Evolutionary conservation across 176 grass and related monocot species (phyloP).

Genomic region (Neostapfia colusana): DNA sequence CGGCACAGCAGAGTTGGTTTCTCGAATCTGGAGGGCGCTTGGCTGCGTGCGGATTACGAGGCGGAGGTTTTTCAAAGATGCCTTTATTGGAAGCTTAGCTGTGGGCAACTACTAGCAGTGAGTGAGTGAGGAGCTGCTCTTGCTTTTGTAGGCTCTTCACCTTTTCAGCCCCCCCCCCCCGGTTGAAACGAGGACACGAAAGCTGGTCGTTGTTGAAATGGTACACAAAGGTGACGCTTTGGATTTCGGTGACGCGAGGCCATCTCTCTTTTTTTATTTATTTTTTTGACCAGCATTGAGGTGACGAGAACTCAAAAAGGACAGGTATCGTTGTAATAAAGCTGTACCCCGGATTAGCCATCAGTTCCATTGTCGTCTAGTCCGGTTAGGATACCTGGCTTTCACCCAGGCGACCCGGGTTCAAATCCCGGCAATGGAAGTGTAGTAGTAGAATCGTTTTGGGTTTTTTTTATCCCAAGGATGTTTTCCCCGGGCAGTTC

Average conservation of each 20-base stretch:
- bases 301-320: neutral
- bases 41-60: neutral
- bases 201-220: slow-evolving; percentile 12
- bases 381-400: slow-evolving; percentile 98
- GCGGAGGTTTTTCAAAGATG: neutral
- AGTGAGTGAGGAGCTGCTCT: neutral
- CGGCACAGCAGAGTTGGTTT: slow-evolving; percentile 5
- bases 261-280: too few species aligned
- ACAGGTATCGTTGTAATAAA: too few species aligned
- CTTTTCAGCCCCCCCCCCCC: neutral
- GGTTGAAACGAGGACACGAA: neutral
- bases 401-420: slow-evolving; percentile 95
- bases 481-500: too few species aligned
- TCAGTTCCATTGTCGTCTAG: slow-evolving; percentile 75
- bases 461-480: neutral
- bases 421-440: slow-evolving; percentile 95
- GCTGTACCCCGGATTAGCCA: neutral
- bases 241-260: slow-evolving; percentile 12
- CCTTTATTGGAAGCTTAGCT: neutral
- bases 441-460: too few species aligned
- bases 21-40: neutral
- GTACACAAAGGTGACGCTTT: neutral
- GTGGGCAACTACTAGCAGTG: neutral
- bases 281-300: neutral
- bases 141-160: neutral